These are phyloP conservation scores for Clonostachys rhizophaga DNA, from an alignment of 2,329 filamentous ascomycete species.

Conservation along the genomic window DNA sequence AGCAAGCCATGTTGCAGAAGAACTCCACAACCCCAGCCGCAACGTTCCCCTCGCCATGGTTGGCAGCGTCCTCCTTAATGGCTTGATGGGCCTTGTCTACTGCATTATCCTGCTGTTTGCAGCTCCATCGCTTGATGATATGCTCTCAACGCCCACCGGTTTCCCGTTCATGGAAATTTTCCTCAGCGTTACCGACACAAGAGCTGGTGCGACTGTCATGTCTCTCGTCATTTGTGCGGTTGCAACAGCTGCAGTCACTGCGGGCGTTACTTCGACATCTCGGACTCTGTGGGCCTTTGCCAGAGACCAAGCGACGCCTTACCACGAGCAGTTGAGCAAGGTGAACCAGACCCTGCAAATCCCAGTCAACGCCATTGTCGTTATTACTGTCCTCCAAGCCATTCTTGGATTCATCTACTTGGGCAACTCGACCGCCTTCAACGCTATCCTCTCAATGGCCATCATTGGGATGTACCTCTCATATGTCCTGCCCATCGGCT, in stretches of 20 bases:
- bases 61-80: conserved; percentile 30
- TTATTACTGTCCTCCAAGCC: conserved; percentile 16
- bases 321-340: conserved; percentile 24
- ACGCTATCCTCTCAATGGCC: conserved; percentile 30
- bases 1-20: conserved; percentile 23
- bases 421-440: conserved; percentile 34
- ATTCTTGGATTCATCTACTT: conserved; percentile 30
- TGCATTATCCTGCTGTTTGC: conserved; percentile 34
- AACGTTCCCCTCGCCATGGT: conserved; percentile 31
- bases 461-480: conserved; percentile 37
- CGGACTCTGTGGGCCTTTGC: conserved; percentile 32
- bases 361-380: conserved; percentile 18
- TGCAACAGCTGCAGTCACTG: conserved; percentile 19
- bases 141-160: conserved; percentile 31
- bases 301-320: conserved; percentile 27
- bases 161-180: conserved; percentile 37
- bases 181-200: conserved; percentile 17
- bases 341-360: conserved; percentile 22
- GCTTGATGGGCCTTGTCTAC: conserved; percentile 24
- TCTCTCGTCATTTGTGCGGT: conserved; percentile 16
- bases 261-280: conserved; percentile 25
- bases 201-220: conserved; percentile 16
- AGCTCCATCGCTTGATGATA: conserved; percentile 24
- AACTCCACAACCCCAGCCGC: conserved; percentile 22
- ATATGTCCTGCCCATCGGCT: conserved; percentile 29